A percentile compares a stretch with the other conserved stretches of the same genome.
Conservation (phyloP, 257 asterid genomes). For the Fraxinus cuspidata region DNA sequence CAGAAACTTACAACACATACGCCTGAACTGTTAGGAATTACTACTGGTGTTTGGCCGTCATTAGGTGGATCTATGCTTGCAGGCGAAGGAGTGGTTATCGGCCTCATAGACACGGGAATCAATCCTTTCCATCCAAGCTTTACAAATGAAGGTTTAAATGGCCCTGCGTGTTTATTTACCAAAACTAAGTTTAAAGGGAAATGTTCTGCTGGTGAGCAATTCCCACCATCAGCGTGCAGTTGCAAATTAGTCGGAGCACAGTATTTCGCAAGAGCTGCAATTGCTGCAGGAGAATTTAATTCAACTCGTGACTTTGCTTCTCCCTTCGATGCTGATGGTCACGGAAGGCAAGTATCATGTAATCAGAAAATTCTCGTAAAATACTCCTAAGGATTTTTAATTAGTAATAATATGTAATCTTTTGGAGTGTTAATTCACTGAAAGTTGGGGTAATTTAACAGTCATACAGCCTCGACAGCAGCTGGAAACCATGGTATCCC, state of each 20-base stretch:
- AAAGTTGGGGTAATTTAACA: conserved; percentile 31
- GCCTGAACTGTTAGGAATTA: conserved; percentile 59
- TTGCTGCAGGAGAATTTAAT: conserved; percentile 59
- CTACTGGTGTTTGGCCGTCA: conserved; percentile 52
- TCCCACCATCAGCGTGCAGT: conserved; percentile 57
- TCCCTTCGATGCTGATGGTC: conserved; percentile 78
- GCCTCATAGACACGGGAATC: conserved; percentile 72
- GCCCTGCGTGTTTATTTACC: conserved; percentile 1
- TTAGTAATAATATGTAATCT: not conserved
- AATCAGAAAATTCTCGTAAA: no score
- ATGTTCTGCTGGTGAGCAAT: conserved; percentile 48
- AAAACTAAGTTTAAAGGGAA: conserved; percentile 53
- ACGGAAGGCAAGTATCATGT: conserved; percentile 58
- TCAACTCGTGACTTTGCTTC: conserved; percentile 56
- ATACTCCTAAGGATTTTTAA: no score
- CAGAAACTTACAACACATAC: conserved; percentile 66
- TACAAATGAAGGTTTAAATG: conserved; percentile 17
- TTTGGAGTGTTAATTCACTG: conserved; percentile 13
- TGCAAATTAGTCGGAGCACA: conserved; percentile 70
- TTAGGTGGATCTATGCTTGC: conserved; percentile 53
- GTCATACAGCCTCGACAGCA: conserved; percentile 80
- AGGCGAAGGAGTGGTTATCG: conserved; percentile 68
- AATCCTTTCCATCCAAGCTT: conserved; percentile 71
- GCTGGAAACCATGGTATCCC: conserved; percentile 63
- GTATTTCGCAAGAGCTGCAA: conserved; percentile 67